Evolutionary conservation across 2,329 filamentous ascomycete genomes (phyloP).

Genomic region (Neurospora sp.): DNA sequence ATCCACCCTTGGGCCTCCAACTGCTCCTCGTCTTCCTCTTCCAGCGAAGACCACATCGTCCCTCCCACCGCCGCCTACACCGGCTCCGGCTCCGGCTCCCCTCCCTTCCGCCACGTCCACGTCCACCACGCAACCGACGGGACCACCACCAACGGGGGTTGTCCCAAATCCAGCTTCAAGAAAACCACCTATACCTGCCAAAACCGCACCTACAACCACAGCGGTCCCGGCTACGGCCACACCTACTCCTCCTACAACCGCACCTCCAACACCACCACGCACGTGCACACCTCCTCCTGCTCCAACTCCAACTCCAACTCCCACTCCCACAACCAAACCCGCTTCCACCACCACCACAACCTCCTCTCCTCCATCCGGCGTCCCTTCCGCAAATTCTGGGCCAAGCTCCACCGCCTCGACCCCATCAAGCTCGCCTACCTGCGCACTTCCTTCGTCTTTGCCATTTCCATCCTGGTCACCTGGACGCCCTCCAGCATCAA

Average conservation of each 20-base stretch:
- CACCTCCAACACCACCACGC: constrained; percentile 13
- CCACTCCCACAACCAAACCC: background rate
- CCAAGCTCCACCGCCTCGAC: constrained; percentile 34
- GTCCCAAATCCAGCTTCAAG: background rate
- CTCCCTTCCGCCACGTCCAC: background rate
- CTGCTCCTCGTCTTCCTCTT: background rate
- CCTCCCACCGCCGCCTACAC: background rate
- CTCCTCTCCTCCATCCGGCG: background rate
- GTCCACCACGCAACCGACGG: background rate
- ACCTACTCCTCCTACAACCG: background rate
- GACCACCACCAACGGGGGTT: background rate
- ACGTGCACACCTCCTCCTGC: constrained; percentile 10
- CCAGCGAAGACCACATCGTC: constrained; percentile 2
- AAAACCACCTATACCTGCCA: background rate
- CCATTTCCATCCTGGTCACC: constrained; percentile 49
- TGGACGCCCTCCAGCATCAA: constrained; percentile 64
- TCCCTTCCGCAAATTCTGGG: constrained; percentile 17
- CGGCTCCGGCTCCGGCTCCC: background rate
- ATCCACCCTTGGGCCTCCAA: constrained; percentile 10
- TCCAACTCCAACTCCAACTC: constrained; percentile 6
- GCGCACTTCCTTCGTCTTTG: constrained; percentile 50
- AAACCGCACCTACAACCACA: background rate
- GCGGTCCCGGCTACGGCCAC: background rate
- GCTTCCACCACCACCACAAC: background rate
- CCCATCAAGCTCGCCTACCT: constrained; percentile 52